Base-by-base conservation (phyloP, 495 filamentous ascomycete species). In the Lophium mytilinum region DNA sequence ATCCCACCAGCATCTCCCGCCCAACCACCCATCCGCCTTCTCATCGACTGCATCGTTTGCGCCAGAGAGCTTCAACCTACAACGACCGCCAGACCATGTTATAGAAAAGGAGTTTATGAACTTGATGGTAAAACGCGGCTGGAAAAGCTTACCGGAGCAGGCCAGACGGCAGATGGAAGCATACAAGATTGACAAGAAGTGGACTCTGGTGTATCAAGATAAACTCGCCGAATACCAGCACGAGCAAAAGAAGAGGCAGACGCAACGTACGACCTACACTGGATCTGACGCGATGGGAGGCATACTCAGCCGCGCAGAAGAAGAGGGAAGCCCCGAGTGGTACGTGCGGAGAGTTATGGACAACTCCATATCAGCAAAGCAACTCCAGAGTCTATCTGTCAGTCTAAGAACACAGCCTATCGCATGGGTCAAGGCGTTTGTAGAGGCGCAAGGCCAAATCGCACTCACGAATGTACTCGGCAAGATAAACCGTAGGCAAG, bases 311-410 rank as follows among this genome's bases (percentile, higher is more conserved):
- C 78, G 84, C 52, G 89, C 89, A 5, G 89, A 95, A 66, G 92
- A 96, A 65, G 93, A 97, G 68, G 94, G 89, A 18, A 94, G 87
- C 54, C 93, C 93, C 2, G 94, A 98, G 73, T 98, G 92, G 92
- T 98, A 93, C 74, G 94, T 98, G 17, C 87, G 85, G 67, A 94
- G 89, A 72, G 88, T 98, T 37, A 89, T 97, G 89, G 90, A 95
- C 60, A 93, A 96, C 68, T 87, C 80, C 33, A 91, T 98, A 59
- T 89, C 89, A 42, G 80, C 86, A 52, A 96, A 98, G 74, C 88
- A 95, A 50, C 74, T 98, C 15, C 86, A 86, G 46, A 94, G 89
- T 74, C 73, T 98, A 63, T 89, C 89, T 69, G 94, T 98, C 70
- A 95, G 89, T 73, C 68, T 98, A 64, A 79, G 93, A 57, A 97